Conservation (phyloP, 2,329 filamentous ascomycete genomes). For the Madurella mycetomatis region DNA sequence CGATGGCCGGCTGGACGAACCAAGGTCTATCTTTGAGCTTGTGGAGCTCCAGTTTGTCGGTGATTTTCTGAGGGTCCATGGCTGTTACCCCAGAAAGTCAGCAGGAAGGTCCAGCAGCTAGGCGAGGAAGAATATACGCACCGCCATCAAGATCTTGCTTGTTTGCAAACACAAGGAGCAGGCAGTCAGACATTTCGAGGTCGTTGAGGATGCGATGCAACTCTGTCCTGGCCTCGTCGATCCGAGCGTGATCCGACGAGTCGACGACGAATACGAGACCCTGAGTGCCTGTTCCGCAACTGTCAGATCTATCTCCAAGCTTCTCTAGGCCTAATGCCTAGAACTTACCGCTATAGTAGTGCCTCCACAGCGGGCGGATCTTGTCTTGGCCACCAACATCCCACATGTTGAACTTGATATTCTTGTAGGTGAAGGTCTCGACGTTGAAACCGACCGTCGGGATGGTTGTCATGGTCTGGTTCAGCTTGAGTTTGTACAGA, state of each 20-base stretch:
- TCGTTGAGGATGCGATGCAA: conserved; percentile 97
- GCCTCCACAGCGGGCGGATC: conserved; percentile 93
- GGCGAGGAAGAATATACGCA: conserved; percentile 35
- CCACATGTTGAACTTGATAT: conserved; percentile 99
- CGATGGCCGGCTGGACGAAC: conserved; percentile 80
- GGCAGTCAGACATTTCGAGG: conserved; percentile 92
- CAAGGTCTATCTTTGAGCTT: conserved; percentile 79
- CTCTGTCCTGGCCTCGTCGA: conserved; percentile 90
- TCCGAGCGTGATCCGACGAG: conserved; percentile 83
- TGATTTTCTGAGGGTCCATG: conserved; percentile 75
- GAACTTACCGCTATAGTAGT: conserved; percentile 78
- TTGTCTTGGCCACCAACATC: conserved; percentile 99
- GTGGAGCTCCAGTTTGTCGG: conserved; percentile 68
- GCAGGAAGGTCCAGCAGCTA: conserved; percentile 2
- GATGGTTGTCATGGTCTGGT: conserved; percentile 96
- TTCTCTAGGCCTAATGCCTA: background rate
- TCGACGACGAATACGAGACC: conserved; percentile 98
- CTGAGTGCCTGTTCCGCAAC: conserved; percentile 66
- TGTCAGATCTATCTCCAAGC: background rate
- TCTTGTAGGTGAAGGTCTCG: conserved; percentile 98
- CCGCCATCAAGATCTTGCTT: conserved; percentile 92
- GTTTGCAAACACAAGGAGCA: conserved; percentile 95
- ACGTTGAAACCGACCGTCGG: conserved; percentile 99
- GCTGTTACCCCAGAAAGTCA: conserved; percentile 43
- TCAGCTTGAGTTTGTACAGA: conserved; percentile 97